Base-by-base conservation (phyloP, 345 rosid species). In the Clausena lansium region DNA sequence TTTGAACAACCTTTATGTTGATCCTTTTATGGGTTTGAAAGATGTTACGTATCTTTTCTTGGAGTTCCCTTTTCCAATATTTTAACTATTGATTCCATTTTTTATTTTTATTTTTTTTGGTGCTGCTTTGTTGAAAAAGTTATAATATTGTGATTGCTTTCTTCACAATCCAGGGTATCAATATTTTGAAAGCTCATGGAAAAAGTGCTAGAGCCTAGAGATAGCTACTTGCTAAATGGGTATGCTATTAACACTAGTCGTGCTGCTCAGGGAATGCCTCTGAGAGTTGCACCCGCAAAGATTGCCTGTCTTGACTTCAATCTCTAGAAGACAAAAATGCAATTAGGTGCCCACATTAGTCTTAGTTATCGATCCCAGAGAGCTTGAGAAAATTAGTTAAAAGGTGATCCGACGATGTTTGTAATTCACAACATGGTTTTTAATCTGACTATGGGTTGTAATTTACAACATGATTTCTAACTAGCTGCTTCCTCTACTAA, bases 191-290 rank as follows among this genome's bases (percentile, higher is more conserved):
- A 89, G 97, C 99, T 77, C 98, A 94, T 83, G 99, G 97, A 11
- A 83, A 91, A 85, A 94, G 97, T 81, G 98, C 95, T 38, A 94
- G 85, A 83, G 98, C 98, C 95, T 38, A 94, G 85, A 83, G 98
- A 90, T 15, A 97, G 98, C 86, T 93, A 88, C 80, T 82, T 97
- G 76, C 83, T 94, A 85, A 90, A 92, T 81, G 99, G 98, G n/a
- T 91, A 94, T 81, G 99, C 99, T 32, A 86, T 93, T 75, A 89
- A 91, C 77, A 89, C 98, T 72, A 98, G 98, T 5, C 98, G 97
- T 78, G 98, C 98, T 82, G 98, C 99, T 41, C 98, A 93, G 85
- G 99, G 97, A 80, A 94, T 96, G 99, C 98, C 95, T 69, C 73
- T 88, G 64, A 88, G 90, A 85, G 99, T 96, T 76, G 84, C 92